phyloP scores from a whole-genome alignment of 768 basidiomycete species.

The Boletus coccyginus region DNA sequence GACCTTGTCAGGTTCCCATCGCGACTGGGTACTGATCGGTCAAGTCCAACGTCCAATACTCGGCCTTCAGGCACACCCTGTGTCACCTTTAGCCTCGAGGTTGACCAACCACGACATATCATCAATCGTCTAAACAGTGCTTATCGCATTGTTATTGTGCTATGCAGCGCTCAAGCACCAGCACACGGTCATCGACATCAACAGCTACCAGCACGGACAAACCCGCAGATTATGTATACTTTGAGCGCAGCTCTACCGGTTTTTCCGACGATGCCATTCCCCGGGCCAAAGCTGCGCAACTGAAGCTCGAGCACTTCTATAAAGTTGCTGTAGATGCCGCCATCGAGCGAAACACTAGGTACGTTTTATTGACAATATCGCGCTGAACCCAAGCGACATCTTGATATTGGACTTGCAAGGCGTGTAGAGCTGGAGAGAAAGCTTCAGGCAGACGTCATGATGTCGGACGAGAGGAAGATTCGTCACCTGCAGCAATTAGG shows the following conservation, averaged over 20 bases:
- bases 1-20: constrained; percentile 14
- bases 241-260: constrained; percentile 72
- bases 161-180: constrained; percentile 33
- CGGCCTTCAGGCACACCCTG: neutral
- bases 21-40: constrained; percentile 2
- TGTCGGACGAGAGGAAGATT: constrained; percentile 82
- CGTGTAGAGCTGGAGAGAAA: constrained; percentile 85
- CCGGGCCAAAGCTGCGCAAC: constrained; percentile 85
- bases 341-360: constrained; percentile 92
- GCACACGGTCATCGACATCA: constrained; percentile 26
- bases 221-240: constrained; percentile 82
- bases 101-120: neutral
- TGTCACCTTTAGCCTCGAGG: neutral
- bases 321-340: constrained; percentile 96
- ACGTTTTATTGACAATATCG: constrained; percentile 10
- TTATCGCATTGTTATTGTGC: neutral
- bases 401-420: constrained; percentile 38
- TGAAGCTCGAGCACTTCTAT: constrained; percentile 96
- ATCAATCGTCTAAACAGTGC: neutral
- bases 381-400: neutral
- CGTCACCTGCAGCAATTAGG: constrained; percentile 81
- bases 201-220: constrained; percentile 31
- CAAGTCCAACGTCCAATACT: too few species aligned
- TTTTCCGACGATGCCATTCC: constrained; percentile 82
- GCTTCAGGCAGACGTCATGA: constrained; percentile 63